Percentiles rank a stretch among this genome's conserved stretches.
phyloP scores from a whole-genome alignment of 257 asterid species.

The Parsonsia alboflavescens region DNA sequence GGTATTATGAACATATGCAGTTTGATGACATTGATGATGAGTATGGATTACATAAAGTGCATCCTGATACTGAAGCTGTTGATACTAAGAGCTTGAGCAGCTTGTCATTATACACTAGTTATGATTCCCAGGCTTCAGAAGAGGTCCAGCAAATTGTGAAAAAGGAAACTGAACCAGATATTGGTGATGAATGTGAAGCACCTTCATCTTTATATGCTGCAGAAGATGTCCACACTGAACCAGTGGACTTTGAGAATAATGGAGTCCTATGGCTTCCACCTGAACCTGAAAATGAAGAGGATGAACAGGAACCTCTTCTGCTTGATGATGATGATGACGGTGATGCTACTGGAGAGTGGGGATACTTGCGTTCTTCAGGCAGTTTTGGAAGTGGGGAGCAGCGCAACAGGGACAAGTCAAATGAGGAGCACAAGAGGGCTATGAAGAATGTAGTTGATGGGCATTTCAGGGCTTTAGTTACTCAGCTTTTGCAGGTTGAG shows the following conservation, averaged over 20 bases:
- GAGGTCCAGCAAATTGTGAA: constrained; percentile 43
- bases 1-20: constrained; percentile 48
- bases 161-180: constrained; percentile 46
- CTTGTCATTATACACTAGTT: constrained; percentile 34
- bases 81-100: constrained; percentile 43
- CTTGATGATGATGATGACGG: constrained; percentile 75
- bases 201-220: constrained; percentile 64
- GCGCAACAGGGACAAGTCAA: constrained; percentile 74
- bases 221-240: constrained; percentile 60
- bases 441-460: constrained; percentile 84
- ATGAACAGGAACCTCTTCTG: constrained; percentile 63
- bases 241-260: constrained; percentile 82
- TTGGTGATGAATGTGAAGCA: constrained; percentile 69
- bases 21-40: constrained; percentile 48
- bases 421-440: constrained; percentile 74
- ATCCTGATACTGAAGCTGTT: constrained; percentile 55
- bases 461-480: constrained; percentile 88
- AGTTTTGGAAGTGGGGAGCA: constrained; percentile 85
- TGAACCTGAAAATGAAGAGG: constrained; percentile 96
- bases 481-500: constrained; percentile 94
- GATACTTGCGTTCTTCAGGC: constrained; percentile 49
- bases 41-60: constrained; percentile 47
- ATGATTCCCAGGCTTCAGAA: constrained; percentile 46
- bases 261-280: constrained; percentile 98
- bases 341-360: constrained; percentile 88